Conservation (phyloP, 176 grass and related monocot genomes). For the Puccinellia tenuiflora region DNA sequence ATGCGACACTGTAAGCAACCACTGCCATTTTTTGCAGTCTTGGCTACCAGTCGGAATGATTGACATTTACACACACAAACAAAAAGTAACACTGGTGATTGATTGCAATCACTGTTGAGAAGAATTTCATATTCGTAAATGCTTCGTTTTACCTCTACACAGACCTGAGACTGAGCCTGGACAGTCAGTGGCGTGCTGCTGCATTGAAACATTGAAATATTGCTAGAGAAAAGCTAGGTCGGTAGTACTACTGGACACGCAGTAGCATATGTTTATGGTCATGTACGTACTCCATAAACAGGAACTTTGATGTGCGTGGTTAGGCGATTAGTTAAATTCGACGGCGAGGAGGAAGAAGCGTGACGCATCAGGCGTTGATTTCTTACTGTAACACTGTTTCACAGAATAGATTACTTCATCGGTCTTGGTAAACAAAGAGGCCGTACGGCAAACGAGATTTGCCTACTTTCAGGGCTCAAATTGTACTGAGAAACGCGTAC, state of each 20-base stretch:
- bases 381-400: constrained; percentile 8
- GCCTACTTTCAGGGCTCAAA: background rate
- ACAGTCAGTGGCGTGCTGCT: background rate
- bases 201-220: background rate
- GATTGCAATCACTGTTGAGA: background rate
- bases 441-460: background rate
- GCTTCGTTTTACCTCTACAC: background rate
- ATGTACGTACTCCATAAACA: background rate
- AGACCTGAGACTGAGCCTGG: background rate
- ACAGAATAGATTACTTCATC: background rate
- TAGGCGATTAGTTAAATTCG: constrained; percentile 21
- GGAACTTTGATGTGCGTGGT: constrained; percentile 22
- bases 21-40: background rate
- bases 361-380: constrained; percentile 45
- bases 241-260: background rate
- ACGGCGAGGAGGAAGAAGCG: constrained; percentile 22
- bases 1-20: constrained; percentile 42
- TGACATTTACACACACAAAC: background rate
- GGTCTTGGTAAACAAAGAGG: constrained; percentile 21
- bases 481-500: background rate
- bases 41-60: background rate
- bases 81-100: background rate
- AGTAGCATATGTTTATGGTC: background rate
- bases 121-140: background rate
- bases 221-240: background rate